A percentile compares a stretch with the other conserved stretches of the same genome.
phyloP scores from a whole-genome alignment of 2,329 filamentous ascomycete species.

The Phyllosticta capitalensis region DNA sequence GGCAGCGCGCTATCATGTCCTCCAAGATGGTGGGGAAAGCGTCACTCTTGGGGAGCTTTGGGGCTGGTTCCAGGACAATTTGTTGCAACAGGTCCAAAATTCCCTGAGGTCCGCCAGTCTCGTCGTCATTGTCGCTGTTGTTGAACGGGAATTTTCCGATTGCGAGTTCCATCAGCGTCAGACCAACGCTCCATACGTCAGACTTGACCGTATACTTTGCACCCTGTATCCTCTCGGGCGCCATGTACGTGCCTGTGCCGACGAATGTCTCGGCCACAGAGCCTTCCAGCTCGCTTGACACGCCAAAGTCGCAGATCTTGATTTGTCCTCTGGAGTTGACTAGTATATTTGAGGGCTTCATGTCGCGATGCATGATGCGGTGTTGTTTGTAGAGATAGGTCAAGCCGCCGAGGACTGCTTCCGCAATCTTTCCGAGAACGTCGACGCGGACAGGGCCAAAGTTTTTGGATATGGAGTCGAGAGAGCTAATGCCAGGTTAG shows the following conservation, averaged over 20 bases:
- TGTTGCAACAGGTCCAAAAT: conserved; percentile 94
- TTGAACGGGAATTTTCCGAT: conserved; percentile 96
- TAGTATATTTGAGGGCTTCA: conserved; percentile 96
- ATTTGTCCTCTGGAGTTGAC: conserved; percentile 91
- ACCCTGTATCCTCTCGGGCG: conserved; percentile 92
- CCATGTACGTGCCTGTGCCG: conserved; percentile 98
- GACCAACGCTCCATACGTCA: conserved; percentile 96
- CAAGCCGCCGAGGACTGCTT: conserved; percentile 84
- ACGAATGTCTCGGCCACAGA: conserved; percentile 98
- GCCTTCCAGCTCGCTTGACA: conserved; percentile 96
- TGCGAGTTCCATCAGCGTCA: conserved; percentile 92
- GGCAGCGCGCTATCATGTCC: conserved; percentile 93
- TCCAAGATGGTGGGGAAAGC: conserved; percentile 92
- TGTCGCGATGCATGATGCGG: conserved; percentile 97
- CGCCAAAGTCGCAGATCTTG: conserved; percentile 97
- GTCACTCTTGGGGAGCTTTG: conserved; percentile 89
- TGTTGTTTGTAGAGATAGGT: conserved; percentile 93
- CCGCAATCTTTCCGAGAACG: conserved; percentile 93
- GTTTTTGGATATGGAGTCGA: conserved; percentile 87
- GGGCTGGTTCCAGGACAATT: conserved; percentile 93
- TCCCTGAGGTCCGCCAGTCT: conserved; percentile 67
- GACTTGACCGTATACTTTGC: conserved; percentile 97
- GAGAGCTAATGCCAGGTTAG: conserved; percentile 49
- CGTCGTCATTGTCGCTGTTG: conserved; percentile 65
- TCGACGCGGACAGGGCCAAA: conserved; percentile 94